Evolutionary conservation across 345 rosid species (phyloP).

Genomic region (Gossypium longicalyx): DNA sequence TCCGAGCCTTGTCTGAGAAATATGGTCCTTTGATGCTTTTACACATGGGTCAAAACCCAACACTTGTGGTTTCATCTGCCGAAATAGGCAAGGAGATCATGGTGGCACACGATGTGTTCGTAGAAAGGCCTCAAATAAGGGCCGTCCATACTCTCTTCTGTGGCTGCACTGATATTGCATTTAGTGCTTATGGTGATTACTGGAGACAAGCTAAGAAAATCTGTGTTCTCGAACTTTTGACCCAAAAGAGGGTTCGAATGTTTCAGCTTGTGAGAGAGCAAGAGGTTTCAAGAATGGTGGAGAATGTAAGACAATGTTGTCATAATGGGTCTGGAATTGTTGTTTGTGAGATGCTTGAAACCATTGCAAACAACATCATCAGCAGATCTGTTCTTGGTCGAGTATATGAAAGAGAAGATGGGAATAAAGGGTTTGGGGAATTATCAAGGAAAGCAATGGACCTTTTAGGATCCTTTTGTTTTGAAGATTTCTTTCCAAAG

Average conservation of each 20-base stretch:
- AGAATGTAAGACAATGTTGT: background rate
- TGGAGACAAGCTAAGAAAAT: conserved; percentile 31
- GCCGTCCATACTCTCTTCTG: background rate
- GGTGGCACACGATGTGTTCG: background rate
- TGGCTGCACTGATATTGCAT: conserved; percentile 11
- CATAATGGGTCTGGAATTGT: background rate
- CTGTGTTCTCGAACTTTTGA: conserved; percentile 2
- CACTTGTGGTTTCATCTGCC: conserved; percentile 1
- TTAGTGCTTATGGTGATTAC: conserved; percentile 21
- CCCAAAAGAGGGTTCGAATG: background rate
- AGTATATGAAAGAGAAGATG: background rate
- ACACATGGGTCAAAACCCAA: conserved; percentile 3
- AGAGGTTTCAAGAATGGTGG: background rate
- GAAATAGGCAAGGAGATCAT: background rate
- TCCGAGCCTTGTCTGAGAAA: background rate
- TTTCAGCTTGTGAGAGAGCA: conserved; percentile 1
- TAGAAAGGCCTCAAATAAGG: conserved; percentile 10
- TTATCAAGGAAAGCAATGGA: conserved; percentile 9
- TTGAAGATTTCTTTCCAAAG: background rate
- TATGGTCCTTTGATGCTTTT: conserved; percentile 12
- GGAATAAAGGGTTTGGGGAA: background rate
- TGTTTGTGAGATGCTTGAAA: background rate
- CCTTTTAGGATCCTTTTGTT: background rate
- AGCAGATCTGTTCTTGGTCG: conserved; percentile 1
- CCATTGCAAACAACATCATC: background rate